phyloP scores from a whole-genome alignment of 257 asterid genomes.

The Salvia hispanica region DNA sequence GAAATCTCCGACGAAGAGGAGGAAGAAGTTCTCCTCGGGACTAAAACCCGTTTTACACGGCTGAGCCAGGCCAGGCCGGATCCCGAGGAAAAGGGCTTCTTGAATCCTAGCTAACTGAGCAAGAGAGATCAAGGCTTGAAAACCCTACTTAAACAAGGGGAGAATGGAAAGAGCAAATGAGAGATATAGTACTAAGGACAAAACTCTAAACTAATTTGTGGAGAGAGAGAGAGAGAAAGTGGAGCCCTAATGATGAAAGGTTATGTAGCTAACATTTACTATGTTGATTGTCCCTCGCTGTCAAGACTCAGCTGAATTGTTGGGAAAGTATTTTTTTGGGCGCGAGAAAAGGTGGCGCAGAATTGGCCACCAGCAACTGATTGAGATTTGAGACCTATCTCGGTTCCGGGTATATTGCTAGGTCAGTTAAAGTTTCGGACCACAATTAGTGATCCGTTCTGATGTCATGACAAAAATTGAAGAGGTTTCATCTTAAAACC shows the following conservation, averaged over 20 bases:
- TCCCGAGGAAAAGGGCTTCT: conserved; percentile 35
- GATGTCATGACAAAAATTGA: no score
- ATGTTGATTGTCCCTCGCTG: conserved; percentile 41
- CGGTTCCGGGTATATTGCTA: no score
- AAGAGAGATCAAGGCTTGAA: no score
- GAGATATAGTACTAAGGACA: conserved; percentile 28
- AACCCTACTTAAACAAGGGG: conserved; percentile 36
- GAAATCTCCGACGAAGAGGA: not conserved
- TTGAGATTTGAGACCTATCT: conserved; percentile 52
- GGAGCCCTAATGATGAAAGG: conserved; percentile 71
- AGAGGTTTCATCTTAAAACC: no score
- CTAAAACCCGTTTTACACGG: conserved; percentile 33
- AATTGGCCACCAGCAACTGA: conserved; percentile 64
- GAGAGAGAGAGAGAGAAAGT: conserved; percentile 30
- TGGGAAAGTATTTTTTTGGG: conserved; percentile 55
- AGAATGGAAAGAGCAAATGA: conserved; percentile 38
- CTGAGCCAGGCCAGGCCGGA: conserved; percentile 31
- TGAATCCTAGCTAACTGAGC: no score
- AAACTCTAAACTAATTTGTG: no score
- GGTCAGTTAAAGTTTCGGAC: no score
- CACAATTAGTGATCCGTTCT: no score
- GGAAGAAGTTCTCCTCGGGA: conserved; percentile 48
- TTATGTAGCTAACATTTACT: conserved; percentile 23
- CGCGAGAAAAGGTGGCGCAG: conserved; percentile 36
- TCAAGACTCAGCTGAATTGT: conserved; percentile 61